Base-by-base conservation (phyloP, 441 rosid genomes). In the Mallotus repandus region DNA sequence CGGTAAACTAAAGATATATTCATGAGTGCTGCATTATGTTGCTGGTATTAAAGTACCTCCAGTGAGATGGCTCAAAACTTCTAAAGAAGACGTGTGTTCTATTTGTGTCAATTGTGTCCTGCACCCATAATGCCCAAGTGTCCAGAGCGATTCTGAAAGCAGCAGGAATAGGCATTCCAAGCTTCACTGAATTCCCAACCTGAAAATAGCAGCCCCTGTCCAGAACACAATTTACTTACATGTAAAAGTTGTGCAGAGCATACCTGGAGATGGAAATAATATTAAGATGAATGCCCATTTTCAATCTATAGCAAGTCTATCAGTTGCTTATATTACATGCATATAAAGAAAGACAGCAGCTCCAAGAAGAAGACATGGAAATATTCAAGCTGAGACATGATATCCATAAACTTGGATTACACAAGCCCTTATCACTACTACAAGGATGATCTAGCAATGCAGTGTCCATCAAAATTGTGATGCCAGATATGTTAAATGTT, bases 141-240 rank as follows among this genome's bases (percentile, higher is more conserved):
- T 81, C 86, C 60, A 91, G 78, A 25, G 96, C 96, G 48, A 86
- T 75, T 83, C 75, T 82, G 80, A 84, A 91, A n/a, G 94, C 96
- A 68, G 85, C 29, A 79, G 89, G 85, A 77, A 91, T 91, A 7
- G 96, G 79, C 92, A 89, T 83, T 66, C 96, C 96, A 13, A 91
- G 94, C 86, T 81, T 91, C 77, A 91, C 5, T 7, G 91, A 80
- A 79, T 83, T 81, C 70, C 87, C 89, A 68, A 87, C 84, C 89
- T 89, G 92, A 81, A 91, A 91, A 80, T 89, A 91, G 79, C 96
- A 91, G 74, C 96, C 94, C 82, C 93, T 91, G 85, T 78, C 77
- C 77, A 84, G 76, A 72, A 81, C 68, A 80, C 71, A 69, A 67
- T 76, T 48, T 78, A 57, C n/a, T 50, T 50, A 15, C 68, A 68